A percentile compares a stretch with the other conserved stretches of the same genome.
These are phyloP conservation scores for Voacanga thouarsii DNA, from an alignment of 257 asterid species.

Conservation along the genomic window DNA sequence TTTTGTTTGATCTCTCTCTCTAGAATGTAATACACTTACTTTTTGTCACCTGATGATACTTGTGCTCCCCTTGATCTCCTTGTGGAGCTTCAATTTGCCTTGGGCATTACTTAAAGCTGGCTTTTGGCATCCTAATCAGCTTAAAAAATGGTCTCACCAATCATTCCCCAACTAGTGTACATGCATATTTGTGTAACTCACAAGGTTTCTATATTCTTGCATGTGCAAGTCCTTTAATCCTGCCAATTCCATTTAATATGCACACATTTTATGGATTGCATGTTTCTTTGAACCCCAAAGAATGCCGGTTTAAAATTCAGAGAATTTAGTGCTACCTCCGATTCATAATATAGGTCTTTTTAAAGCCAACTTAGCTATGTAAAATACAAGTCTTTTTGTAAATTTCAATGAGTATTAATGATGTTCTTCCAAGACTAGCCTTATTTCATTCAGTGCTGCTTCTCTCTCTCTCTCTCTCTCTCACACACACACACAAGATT, in stretches of 20 bases:
- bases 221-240: background rate
- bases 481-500: no score
- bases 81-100: background rate
- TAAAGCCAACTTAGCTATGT: no score
- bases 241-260: background rate
- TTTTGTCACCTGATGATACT: background rate
- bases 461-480: no score
- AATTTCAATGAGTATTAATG: no score
- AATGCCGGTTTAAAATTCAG: no score
- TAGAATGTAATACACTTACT: background rate
- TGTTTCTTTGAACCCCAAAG: background rate
- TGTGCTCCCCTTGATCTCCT: background rate
- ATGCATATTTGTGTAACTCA: background rate
- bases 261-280: background rate
- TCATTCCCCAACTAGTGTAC: background rate
- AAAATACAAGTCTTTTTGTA: no score
- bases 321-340: no score
- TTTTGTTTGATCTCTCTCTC: background rate
- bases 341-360: no score
- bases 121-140: background rate
- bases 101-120: background rate
- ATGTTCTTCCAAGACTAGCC: no score
- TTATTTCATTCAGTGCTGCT: no score
- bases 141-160: background rate
- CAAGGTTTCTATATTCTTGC: background rate